Conservation (phyloP, 1,139 yeast species). For the Geotrichum fermentans region DNA sequence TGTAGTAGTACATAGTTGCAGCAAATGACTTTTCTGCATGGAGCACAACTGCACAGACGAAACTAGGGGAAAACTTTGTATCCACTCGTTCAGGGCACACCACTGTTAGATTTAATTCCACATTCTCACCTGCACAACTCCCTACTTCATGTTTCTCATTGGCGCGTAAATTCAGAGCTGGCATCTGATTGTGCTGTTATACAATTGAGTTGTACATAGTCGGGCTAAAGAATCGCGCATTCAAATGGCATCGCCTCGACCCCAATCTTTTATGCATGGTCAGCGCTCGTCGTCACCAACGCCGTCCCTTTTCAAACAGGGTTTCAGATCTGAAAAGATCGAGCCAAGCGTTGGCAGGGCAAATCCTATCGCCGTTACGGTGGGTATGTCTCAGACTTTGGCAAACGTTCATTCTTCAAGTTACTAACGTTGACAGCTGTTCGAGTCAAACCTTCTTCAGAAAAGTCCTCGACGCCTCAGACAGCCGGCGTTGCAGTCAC, state of each 20-base stretch:
- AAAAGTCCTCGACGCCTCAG: neutral
- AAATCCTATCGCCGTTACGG: neutral
- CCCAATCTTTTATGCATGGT: neutral
- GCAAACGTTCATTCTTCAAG: neutral
- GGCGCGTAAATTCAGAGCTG: no score
- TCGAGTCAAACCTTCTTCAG: neutral
- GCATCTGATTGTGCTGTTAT: no score
- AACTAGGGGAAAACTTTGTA: no score
- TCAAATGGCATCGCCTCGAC: neutral
- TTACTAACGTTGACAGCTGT: neutral
- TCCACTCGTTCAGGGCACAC: no score
- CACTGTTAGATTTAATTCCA: no score
- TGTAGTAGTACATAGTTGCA: no score
- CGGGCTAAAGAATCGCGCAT: no score
- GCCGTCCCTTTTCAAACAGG: neutral
- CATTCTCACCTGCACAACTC: no score
- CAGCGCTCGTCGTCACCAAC: neutral
- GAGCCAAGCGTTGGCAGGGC: neutral
- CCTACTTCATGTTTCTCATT: no score
- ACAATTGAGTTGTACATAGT: no score
- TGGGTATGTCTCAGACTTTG: neutral
- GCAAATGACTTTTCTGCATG: no score
- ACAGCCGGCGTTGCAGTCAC: neutral
- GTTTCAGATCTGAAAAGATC: neutral
- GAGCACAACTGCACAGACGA: no score